A percentile compares a stretch with the other conserved stretches of the same genome.
These are phyloP conservation scores for Hordeum pubiflorum DNA, from an alignment of 202 grass and related monocot genomes.

Conservation along the genomic window DNA sequence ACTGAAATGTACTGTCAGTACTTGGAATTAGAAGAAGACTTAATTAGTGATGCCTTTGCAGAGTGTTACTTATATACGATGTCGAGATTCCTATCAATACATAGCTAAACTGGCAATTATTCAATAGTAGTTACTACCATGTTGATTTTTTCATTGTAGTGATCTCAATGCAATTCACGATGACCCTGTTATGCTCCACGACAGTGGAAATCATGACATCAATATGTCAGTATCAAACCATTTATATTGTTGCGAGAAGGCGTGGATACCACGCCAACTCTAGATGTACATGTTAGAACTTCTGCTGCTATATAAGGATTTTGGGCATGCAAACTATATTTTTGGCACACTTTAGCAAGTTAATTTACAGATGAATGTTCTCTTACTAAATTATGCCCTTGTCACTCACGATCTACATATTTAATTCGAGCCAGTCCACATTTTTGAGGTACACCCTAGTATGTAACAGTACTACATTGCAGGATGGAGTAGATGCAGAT, in stretches of 20 bases:
- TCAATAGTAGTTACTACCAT: neutral
- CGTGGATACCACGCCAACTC: neutral
- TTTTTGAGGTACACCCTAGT: neutral
- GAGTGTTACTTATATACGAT: neutral
- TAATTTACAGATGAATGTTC: neutral
- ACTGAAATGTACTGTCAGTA: neutral
- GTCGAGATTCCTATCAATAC: neutral
- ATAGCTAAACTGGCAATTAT: neutral
- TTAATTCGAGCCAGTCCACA: neutral
- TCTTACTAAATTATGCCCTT: neutral
- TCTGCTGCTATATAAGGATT: neutral
- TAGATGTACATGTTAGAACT: neutral
- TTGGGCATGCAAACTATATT: neutral
- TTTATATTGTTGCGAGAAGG: neutral
- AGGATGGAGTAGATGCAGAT: slow-evolving; percentile 81
- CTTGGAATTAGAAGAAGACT: neutral
- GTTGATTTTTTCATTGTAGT: neutral
- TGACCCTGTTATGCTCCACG: neutral
- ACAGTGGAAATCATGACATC: neutral
- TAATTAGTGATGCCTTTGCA: neutral
- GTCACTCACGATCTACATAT: neutral
- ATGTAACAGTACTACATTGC: neutral
- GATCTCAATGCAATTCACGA: neutral
- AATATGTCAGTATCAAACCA: neutral
- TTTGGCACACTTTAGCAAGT: neutral